Conservation (phyloP, 306 rosid species). For the Rosa persica region DNA sequence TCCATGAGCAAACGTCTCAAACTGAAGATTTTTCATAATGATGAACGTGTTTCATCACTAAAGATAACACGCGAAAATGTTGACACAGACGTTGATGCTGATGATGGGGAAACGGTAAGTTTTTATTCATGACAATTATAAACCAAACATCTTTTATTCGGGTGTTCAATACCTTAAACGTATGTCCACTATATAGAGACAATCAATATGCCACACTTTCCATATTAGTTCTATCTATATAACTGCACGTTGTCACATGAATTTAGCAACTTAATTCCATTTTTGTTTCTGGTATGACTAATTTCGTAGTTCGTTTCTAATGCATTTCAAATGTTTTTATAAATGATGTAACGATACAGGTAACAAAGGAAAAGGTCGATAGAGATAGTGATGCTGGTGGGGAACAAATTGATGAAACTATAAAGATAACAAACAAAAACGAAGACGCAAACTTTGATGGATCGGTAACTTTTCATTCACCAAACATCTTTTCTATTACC, state of each 20-base stretch:
- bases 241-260: background rate
- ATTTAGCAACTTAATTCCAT: too few species aligned
- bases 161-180: too few species aligned
- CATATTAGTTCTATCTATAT: too few species aligned
- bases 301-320: background rate
- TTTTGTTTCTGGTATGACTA: too few species aligned
- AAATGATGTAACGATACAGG: background rate
- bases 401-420: background rate
- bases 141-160: too few species aligned
- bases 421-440: background rate
- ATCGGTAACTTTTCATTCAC: background rate
- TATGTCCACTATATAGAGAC: too few species aligned
- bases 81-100: background rate
- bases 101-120: background rate
- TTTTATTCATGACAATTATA: too few species aligned
- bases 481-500: too few species aligned
- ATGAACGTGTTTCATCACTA: background rate
- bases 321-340: too few species aligned
- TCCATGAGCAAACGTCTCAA: background rate
- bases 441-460: background rate
- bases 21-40: background rate
- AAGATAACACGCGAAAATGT: background rate
- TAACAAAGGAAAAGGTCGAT: background rate
- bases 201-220: too few species aligned
- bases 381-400: background rate